phyloP scores from a whole-genome alignment of 495 filamentous ascomycete species.

The Lichenothelia convexa region DNA sequence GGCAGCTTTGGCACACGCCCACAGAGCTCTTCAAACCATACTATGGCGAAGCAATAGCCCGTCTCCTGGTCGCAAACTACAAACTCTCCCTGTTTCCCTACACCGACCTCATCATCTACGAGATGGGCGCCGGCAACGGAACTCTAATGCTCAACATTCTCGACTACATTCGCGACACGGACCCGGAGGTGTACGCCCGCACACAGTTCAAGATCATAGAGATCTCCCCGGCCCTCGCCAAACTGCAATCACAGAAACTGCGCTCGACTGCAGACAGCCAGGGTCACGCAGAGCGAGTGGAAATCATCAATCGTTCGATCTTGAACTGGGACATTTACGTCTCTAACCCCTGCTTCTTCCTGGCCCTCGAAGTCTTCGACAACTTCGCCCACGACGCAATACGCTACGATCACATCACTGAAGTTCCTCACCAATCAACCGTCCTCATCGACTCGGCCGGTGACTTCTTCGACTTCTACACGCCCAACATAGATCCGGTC shows the following conservation, averaged over 20 bases:
- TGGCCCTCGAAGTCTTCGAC: conserved; percentile 97
- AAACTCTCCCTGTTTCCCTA: conserved; percentile 85
- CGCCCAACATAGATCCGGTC: conserved; percentile 56
- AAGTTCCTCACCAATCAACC: conserved; percentile 61
- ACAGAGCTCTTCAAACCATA: conserved; percentile 93
- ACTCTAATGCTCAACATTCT: conserved; percentile 97
- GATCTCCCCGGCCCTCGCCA: conserved; percentile 65
- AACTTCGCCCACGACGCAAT: conserved; percentile 94
- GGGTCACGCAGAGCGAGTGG: conserved; percentile 68
- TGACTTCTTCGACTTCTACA: conserved; percentile 90
- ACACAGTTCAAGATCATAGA: conserved; percentile 94
- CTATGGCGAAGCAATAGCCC: conserved; percentile 90
- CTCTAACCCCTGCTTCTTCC: conserved; percentile 84
- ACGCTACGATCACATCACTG: conserved; percentile 63
- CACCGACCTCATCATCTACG: conserved; percentile 94
- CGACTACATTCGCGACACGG: conserved; percentile 79
- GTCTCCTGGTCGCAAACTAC: conserved; percentile 90
- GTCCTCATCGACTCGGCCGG: conserved; percentile 73
- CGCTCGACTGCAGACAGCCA: conserved; percentile 39
- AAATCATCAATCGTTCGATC: conserved; percentile 85
- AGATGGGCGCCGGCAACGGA: conserved; percentile 93
- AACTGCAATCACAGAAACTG: conserved; percentile 55
- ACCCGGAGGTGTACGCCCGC: conserved; percentile 82
- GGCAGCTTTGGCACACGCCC: conserved; percentile 96
- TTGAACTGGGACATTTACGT: conserved; percentile 84